These are phyloP conservation scores for Lentinula novae-zelandiae DNA, from an alignment of 1,284 basidiomycete genomes.

Conservation along the genomic window DNA sequence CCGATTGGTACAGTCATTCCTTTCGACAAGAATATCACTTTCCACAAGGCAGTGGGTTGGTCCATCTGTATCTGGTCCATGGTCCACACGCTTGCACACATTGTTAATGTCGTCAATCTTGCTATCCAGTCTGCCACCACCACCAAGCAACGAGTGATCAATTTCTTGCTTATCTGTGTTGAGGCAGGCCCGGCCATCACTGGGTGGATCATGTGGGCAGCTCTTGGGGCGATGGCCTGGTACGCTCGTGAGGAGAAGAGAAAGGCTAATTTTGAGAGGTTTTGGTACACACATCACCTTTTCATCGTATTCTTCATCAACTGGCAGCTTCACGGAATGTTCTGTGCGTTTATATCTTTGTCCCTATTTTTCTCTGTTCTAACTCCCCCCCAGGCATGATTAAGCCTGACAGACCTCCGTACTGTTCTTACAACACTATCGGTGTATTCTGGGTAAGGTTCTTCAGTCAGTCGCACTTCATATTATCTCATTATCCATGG, in stretches of 20 bases:
- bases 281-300: conserved; percentile 89
- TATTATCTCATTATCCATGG: conserved; percentile 8
- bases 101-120: conserved; percentile 76
- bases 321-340: conserved; percentile 94
- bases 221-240: conserved; percentile 74
- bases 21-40: conserved; percentile 85
- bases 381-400: conserved; percentile 49
- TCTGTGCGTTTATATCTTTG: conserved; percentile 43
- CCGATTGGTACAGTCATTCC: conserved; percentile 83
- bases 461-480: neutral
- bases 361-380: neutral
- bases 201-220: conserved; percentile 85
- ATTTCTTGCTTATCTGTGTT: conserved; percentile 78
- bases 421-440: conserved; percentile 77
- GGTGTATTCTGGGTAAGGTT: conserved; percentile 87
- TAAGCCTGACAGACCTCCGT: conserved; percentile 80
- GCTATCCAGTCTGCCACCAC: conserved; percentile 55
- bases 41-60: conserved; percentile 88
- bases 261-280: conserved; percentile 73
- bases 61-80: conserved; percentile 74
- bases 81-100: conserved; percentile 77
- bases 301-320: conserved; percentile 87
- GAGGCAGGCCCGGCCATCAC: conserved; percentile 81
- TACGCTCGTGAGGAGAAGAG: conserved; percentile 79
- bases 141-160: conserved; percentile 50